Percentiles rank a stretch among this genome's conserved stretches.
Conservation (phyloP, 179 eudicot species). For the Carnegiea gigantea region DNA sequence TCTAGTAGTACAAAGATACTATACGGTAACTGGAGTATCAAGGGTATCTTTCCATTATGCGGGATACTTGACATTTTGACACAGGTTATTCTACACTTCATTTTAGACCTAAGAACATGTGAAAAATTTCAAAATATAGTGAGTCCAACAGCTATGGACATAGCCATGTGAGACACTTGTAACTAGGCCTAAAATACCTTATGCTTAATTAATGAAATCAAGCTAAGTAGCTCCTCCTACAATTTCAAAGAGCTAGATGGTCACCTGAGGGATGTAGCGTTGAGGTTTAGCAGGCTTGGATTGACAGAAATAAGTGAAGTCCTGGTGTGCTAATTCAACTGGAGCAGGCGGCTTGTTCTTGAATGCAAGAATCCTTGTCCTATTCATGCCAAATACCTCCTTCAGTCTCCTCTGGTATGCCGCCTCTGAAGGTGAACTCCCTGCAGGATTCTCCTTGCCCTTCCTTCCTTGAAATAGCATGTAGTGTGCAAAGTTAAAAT, state of each 20-base stretch:
- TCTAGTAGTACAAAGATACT: too few species aligned
- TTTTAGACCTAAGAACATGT: too few species aligned
- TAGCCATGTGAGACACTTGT: too few species aligned
- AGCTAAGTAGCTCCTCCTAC: not conserved
- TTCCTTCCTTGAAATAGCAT: conserved; percentile 61
- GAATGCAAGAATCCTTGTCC: conserved; percentile 68
- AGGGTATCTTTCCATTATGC: too few species aligned
- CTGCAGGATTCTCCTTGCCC: conserved; percentile 43
- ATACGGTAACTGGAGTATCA: too few species aligned
- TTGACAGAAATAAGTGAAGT: conserved; percentile 37
- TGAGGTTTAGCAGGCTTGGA: conserved; percentile 57
- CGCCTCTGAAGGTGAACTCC: conserved; percentile 53
- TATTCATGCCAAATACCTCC: conserved; percentile 61
- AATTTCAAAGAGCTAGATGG: not conserved
- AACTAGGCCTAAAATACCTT: too few species aligned
- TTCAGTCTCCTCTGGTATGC: conserved; percentile 57
- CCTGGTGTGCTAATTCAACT: conserved; percentile 27
- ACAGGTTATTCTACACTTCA: too few species aligned
- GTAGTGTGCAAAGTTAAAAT: conserved; percentile 60
- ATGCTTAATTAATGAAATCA: too few species aligned
- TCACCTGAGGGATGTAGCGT: conserved; percentile 65
- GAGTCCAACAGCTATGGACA: too few species aligned
- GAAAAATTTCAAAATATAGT: too few species aligned
- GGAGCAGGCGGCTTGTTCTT: conserved; percentile 56
- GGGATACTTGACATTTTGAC: too few species aligned